These are phyloP conservation scores for Berberis thunbergii DNA, from an alignment of 164 flowering plant species.

Conservation along the genomic window DNA sequence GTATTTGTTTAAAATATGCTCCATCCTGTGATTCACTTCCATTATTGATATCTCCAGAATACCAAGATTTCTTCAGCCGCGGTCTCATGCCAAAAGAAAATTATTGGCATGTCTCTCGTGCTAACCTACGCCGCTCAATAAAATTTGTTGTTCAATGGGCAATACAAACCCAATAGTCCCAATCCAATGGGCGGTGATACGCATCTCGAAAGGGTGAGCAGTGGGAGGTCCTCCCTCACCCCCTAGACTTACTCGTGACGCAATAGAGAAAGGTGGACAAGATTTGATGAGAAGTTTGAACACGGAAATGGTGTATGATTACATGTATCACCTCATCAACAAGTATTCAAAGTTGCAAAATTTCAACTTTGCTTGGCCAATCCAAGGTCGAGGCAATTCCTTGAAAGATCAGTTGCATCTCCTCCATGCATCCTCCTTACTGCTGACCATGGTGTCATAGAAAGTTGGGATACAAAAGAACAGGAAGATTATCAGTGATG, in stretches of 20 bases:
- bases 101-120: conserved; percentile 51
- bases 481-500: conserved; percentile 18
- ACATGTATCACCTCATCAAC: no score
- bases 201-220: no score
- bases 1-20: conserved; percentile 82
- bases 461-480: conserved; percentile 21
- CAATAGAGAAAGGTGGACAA: conserved; percentile 64
- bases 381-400: conserved; percentile 28
- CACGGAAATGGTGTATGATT: conserved; percentile 66
- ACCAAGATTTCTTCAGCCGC: conserved; percentile 75
- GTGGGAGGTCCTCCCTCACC: not conserved
- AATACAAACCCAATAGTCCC: conserved; percentile 30
- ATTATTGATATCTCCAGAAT: conserved; percentile 55
- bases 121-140: conserved; percentile 45
- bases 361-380: conserved; percentile 62
- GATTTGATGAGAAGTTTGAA: conserved; percentile 48
- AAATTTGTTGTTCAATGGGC: conserved; percentile 72
- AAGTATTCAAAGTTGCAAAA: no score
- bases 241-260: conserved; percentile 22
- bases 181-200: not conserved
- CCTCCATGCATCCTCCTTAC: conserved; percentile 51
- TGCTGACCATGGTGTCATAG: conserved; percentile 14
- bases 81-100: conserved; percentile 55
- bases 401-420: conserved; percentile 30
- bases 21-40: conserved; percentile 67